Percentiles rank a stretch among this genome's conserved stretches.
phyloP scores from a whole-genome alignment of 2,329 filamentous ascomycete genomes.

The Alternaria arborescens region DNA sequence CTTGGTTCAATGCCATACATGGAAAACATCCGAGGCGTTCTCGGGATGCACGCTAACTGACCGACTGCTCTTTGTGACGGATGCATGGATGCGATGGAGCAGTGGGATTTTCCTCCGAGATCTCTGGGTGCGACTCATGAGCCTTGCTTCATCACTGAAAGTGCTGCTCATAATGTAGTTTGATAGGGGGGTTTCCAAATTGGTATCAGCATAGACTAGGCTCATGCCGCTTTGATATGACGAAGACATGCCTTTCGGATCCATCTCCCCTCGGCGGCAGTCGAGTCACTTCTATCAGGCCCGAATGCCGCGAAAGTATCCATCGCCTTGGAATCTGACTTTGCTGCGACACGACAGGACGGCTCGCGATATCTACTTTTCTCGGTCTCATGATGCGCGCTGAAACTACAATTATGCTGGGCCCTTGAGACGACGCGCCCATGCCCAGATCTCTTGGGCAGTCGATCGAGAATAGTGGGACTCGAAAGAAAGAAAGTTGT shows the following conservation, averaged over 20 bases:
- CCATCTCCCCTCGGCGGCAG: neutral
- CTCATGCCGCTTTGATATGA: neutral
- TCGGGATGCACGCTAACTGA: neutral
- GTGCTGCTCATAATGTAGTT: neutral
- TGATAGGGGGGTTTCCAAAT: neutral
- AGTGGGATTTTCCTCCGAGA: neutral
- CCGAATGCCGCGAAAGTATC: neutral
- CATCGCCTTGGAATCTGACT: neutral
- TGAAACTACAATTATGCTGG: neutral
- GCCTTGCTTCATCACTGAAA: neutral
- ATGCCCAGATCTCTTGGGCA: constrained; percentile 7
- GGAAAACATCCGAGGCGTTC: neutral
- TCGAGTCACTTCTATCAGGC: neutral
- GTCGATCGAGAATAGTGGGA: constrained; percentile 1
- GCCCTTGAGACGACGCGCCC: constrained; percentile 4
- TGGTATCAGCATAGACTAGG: neutral
- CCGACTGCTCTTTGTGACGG: neutral
- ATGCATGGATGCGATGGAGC: neutral
- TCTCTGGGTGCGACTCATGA: neutral
- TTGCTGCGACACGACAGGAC: constrained; percentile 4
- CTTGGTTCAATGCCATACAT: neutral
- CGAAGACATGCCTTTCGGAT: neutral
- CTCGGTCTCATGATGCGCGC: neutral
- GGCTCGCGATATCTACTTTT: constrained; percentile 9
- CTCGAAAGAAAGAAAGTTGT: constrained; percentile 1